Evolutionary conservation across 305 asterid genomes (phyloP), one percentile per base, ranked within the genome.

Genomic region (Vinca major): DNA sequence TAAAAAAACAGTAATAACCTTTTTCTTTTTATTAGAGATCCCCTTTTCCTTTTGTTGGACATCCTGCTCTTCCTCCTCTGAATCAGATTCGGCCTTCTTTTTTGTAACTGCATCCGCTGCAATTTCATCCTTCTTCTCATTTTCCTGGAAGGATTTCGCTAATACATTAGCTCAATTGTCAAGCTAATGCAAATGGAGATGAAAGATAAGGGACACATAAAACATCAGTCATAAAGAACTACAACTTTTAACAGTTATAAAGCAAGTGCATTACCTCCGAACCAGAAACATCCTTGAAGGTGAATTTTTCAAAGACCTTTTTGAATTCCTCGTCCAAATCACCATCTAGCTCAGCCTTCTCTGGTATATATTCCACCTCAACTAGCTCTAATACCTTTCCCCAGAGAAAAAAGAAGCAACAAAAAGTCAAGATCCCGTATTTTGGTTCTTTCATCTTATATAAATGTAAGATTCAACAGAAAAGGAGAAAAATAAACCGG

Each of bases 321-420:
- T 87, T 81, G 81, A 93, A 87, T 72, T 88, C 99, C 68, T 90
- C 95, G 72, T 86, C 84, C 62, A 84, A 71, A 65, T 77, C 71
- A 39, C 88, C 97, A 63, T 82, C 87, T 44, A 93, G 74, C 66
- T 88, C 97, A 13, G 92, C 92, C 81, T 80, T 87, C 69, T 93
- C 99, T 50, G 96, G 97, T 14, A 93, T 88, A 80, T 88, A 93
- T 78, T 93, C 99, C 63, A 93, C 80, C 81, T 86, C 97, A 70
- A 93, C 95, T 21, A 55, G 84, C 76, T 76, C 95, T 65, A 79
- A 49, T 45, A 65, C 79, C 97, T 90, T 81, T 8, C 14, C 49
- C 20, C 20, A 45, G 62, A 48, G 39, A 66, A 57, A 65, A 37
- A 45, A 36, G 51, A 47, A 49, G 50, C 26, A 13, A 43, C 36